Conservation (phyloP, 257 asterid genomes). For the Nicotiana undulata region DNA sequence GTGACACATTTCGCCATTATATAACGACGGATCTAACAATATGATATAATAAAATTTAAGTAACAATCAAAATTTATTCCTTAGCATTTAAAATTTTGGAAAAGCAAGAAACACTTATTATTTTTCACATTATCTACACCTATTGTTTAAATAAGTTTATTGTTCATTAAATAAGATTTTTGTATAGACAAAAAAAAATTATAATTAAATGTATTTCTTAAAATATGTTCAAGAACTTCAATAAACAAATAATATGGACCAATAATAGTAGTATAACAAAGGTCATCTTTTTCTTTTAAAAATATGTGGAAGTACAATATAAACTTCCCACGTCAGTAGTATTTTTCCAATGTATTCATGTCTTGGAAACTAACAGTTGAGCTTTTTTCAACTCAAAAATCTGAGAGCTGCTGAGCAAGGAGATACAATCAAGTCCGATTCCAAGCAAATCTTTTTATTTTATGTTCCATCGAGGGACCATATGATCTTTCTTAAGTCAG, state of each 20-base stretch:
- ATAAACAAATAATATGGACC: no score
- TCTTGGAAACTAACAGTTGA: not conserved
- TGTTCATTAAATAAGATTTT: no score
- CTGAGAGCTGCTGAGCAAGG: not conserved
- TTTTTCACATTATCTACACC: no score
- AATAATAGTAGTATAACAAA: not conserved
- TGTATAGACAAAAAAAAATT: no score
- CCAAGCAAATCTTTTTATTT: not conserved
- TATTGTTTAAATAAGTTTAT: no score
- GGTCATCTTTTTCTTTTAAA: not conserved
- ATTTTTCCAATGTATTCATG: constrained; percentile 12
- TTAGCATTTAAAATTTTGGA: no score
- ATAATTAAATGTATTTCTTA: no score
- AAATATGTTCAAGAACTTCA: no score
- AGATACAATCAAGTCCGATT: not conserved
- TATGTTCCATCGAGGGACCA: not conserved
- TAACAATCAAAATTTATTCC: no score
- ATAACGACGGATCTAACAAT: no score
- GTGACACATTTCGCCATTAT: no score
- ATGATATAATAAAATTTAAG: no score
- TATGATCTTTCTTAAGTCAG: constrained; percentile 3
- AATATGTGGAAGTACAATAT: not conserved
- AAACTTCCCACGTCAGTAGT: not conserved
- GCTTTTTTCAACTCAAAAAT: not conserved
- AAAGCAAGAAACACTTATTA: not conserved